These are phyloP conservation scores for Hemisphaericaspora lyxosophila DNA, from an alignment of 1,139 yeast genomes.

Conservation along the genomic window DNA sequence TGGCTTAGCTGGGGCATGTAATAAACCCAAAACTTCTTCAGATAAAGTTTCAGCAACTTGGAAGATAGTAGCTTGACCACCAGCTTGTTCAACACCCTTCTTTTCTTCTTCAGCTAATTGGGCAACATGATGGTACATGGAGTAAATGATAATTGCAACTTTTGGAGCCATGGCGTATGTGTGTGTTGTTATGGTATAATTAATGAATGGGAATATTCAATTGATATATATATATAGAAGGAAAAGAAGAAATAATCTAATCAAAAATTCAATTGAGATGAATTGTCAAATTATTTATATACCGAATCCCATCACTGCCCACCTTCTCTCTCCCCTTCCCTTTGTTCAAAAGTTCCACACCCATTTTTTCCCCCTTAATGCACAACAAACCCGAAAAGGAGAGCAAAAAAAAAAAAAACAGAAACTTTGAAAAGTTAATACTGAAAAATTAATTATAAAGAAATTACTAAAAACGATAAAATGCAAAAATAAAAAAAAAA, in stretches of 20 bases:
- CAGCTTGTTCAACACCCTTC: slow-evolving; percentile 71
- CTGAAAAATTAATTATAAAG: not conserved
- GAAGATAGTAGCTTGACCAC: slow-evolving; percentile 68
- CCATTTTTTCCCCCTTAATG: too few relatives aligned
- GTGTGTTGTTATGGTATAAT: slow-evolving; percentile 1
- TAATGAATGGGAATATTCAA: not conserved
- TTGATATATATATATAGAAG: not conserved
- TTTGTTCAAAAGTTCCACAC: too few relatives aligned
- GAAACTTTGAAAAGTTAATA: not conserved
- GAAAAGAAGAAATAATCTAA: not conserved
- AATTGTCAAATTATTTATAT: not conserved
- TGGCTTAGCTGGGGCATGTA: slow-evolving; percentile 67
- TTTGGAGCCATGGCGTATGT: slow-evolving; percentile 29
- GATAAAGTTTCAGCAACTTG: slow-evolving; percentile 81
- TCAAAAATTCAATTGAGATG: not conserved
- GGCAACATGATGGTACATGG: slow-evolving; percentile 78
- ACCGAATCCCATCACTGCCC: not conserved
- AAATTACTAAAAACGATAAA: not conserved
- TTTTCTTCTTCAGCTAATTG: slow-evolving; percentile 66
- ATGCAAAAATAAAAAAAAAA: not conserved
- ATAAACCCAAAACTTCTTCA: slow-evolving; percentile 53
- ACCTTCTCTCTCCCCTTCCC: too few relatives aligned
- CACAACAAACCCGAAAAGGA: too few relatives aligned
- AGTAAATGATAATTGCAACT: slow-evolving; percentile 68
- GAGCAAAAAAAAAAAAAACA: too few relatives aligned